Evolutionary conservation across 2,329 filamentous ascomycete genomes (phyloP).

Genomic region (Arachnomyces sp.): DNA sequence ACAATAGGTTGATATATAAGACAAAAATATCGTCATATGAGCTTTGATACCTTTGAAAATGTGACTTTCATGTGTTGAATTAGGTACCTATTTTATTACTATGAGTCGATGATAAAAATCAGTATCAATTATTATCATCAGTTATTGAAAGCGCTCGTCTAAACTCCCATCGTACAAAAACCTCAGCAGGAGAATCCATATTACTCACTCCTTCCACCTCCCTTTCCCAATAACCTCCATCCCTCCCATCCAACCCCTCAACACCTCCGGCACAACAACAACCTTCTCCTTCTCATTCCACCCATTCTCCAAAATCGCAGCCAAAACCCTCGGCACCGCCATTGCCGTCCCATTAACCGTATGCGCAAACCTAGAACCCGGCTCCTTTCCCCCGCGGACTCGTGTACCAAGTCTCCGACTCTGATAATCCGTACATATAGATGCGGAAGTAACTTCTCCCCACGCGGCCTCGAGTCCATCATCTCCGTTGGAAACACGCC

Average conservation of each 20-base stretch:
- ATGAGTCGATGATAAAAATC: too few relatives aligned
- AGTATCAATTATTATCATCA: too few relatives aligned
- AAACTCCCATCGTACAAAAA: too few relatives aligned
- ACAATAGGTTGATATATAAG: too few relatives aligned
- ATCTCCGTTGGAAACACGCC: conserved; percentile 14
- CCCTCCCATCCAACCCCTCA: conserved; percentile 80
- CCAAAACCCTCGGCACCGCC: conserved; percentile 81
- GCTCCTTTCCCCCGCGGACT: conserved; percentile 44
- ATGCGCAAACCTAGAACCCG: conserved; percentile 63
- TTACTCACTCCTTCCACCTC: not conserved
- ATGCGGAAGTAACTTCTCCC: conserved; percentile 88
- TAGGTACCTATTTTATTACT: too few relatives aligned
- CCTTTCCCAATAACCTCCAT: conserved; percentile 52
- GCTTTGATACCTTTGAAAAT: too few relatives aligned
- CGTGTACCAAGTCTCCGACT: conserved; percentile 72
- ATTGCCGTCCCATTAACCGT: conserved; percentile 92
- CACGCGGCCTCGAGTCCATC: conserved; percentile 56
- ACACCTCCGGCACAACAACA: conserved; percentile 68
- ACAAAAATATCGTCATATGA: too few relatives aligned
- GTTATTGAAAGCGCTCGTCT: too few relatives aligned
- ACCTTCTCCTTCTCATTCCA: conserved; percentile 65
- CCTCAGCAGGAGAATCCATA: too few relatives aligned
- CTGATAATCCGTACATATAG: conserved; percentile 93
- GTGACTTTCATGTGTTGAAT: too few relatives aligned
- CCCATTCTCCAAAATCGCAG: conserved; percentile 81